These are phyloP conservation scores for Claviceps purpurea DNA, from an alignment of 2,329 filamentous ascomycete species.

Conservation along the genomic window DNA sequence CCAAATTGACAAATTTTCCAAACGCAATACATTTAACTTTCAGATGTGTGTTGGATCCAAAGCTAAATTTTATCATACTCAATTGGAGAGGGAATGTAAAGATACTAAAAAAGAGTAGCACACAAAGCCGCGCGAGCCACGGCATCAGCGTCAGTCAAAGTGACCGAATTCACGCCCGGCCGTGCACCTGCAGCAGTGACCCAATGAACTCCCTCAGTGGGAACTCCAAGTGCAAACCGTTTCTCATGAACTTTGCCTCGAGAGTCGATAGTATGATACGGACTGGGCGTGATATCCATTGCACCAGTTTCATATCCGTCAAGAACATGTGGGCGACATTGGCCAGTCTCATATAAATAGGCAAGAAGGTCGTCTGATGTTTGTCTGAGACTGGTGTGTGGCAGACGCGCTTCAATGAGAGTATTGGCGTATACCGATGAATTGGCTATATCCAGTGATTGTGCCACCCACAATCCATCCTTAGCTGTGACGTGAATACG, in stretches of 20 bases:
- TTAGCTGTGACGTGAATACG: neutral
- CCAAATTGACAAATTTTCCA: no score
- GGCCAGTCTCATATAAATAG: slow-evolving; percentile 1
- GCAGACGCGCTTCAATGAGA: slow-evolving; percentile 3
- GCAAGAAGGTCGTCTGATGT: slow-evolving; percentile 2
- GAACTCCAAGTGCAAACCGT: slow-evolving; percentile 3
- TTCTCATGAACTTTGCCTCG: slow-evolving; percentile 1
- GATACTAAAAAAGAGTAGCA: neutral
- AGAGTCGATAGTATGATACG: neutral
- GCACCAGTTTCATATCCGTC: slow-evolving; percentile 4
- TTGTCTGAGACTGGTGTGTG: neutral
- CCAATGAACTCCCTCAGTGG: slow-evolving; percentile 5
- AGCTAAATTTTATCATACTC: no score
- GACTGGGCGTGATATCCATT: slow-evolving; percentile 3
- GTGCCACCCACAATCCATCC: slow-evolving; percentile 1
- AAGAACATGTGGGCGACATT: slow-evolving; percentile 4
- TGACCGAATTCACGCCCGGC: slow-evolving; percentile 5
- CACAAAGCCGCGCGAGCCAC: slow-evolving; percentile 4
- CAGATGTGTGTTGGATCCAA: no score
- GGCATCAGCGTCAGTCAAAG: slow-evolving; percentile 3
- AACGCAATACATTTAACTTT: no score
- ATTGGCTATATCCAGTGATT: neutral
- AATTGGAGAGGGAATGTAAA: no score
- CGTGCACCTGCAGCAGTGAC: slow-evolving; percentile 4
- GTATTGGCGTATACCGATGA: slow-evolving; percentile 1